phyloP scores from a whole-genome alignment of 164 flowering plant species.

The Annona cherimola region DNA sequence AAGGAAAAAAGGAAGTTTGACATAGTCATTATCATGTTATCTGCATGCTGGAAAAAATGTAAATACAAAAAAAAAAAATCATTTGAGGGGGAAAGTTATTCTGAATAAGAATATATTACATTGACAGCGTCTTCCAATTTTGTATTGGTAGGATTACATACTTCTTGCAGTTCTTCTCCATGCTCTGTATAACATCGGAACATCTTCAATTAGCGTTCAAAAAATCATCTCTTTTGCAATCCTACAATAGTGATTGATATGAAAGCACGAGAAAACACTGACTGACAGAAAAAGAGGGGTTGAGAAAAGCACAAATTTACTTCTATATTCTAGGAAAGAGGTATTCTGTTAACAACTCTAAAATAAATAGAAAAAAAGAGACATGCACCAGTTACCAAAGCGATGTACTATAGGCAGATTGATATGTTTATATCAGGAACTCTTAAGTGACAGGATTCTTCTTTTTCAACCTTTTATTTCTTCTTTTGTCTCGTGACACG shows the following conservation, averaged over 20 bases:
- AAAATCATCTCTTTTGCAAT: slow-evolving; percentile 70
- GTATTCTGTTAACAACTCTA: too few relatives aligned
- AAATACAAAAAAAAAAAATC: background rate
- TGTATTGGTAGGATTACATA: slow-evolving; percentile 78
- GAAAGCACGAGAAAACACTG: background rate
- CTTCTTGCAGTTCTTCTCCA: slow-evolving; percentile 84
- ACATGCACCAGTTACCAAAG: too few relatives aligned
- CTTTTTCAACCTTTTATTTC: too few relatives aligned
- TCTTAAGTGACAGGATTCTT: too few relatives aligned
- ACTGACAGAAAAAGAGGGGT: background rate
- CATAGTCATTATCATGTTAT: background rate
- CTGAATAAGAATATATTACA: slow-evolving; percentile 33
- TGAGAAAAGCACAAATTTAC: background rate
- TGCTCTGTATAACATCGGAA: slow-evolving; percentile 59
- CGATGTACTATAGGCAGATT: too few relatives aligned
- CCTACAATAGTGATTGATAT: slow-evolving; percentile 44
- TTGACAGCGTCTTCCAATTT: slow-evolving; percentile 61
- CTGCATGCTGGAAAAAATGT: background rate
- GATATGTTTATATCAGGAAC: too few relatives aligned
- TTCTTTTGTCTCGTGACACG: too few relatives aligned
- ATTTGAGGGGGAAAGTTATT: background rate
- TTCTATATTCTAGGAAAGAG: background rate
- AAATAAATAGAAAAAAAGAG: too few relatives aligned
- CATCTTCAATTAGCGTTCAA: slow-evolving; percentile 78
- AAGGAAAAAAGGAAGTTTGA: background rate